These are phyloP conservation scores for Ogataea hybrid DNA, from an alignment of 1,139 yeast genomes.

Conservation along the genomic window DNA sequence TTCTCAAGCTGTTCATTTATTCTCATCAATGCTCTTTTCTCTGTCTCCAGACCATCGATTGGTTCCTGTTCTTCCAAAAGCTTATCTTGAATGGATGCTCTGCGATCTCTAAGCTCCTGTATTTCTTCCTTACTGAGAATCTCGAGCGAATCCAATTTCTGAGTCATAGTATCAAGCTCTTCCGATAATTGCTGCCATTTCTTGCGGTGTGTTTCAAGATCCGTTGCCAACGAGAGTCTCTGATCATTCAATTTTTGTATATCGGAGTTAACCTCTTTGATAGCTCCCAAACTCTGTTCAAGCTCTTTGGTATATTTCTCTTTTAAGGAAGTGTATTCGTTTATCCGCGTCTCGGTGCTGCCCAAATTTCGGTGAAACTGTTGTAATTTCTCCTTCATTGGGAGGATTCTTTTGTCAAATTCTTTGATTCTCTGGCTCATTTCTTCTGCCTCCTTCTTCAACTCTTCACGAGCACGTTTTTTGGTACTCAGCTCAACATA, in stretches of 20 bases:
- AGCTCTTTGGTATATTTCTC: constrained; percentile 15
- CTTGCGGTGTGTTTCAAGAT: constrained; percentile 29
- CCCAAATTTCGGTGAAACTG: constrained; percentile 16
- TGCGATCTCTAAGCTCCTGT: constrained; percentile 22
- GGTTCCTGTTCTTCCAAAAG: constrained; percentile 18
- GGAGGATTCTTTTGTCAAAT: constrained; percentile 38
- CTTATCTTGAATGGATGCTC: constrained; percentile 20
- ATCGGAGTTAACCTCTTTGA: constrained; percentile 28
- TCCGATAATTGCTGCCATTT: constrained; percentile 28
- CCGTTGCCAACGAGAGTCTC: constrained; percentile 20
- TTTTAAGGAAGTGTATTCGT: constrained; percentile 5
- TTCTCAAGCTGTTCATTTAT: constrained; percentile 9
- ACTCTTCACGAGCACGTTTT: constrained; percentile 40
- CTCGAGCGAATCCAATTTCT: constrained; percentile 22
- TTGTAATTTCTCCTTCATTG: constrained; percentile 30
- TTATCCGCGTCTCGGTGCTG: constrained; percentile 14
- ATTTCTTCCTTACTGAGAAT: constrained; percentile 18
- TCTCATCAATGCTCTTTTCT: constrained; percentile 1
- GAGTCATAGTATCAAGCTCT: constrained; percentile 26
- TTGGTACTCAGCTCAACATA: constrained; percentile 59
- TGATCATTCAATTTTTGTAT: constrained; percentile 16
- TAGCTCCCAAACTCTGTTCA: constrained; percentile 17
- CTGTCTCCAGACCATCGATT: constrained; percentile 10
- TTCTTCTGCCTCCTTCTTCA: constrained; percentile 42
- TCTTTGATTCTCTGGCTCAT: constrained; percentile 14